These are phyloP conservation scores for Phlebiopsis flavidoalba DNA, from an alignment of 768 basidiomycete species.

Conservation along the genomic window DNA sequence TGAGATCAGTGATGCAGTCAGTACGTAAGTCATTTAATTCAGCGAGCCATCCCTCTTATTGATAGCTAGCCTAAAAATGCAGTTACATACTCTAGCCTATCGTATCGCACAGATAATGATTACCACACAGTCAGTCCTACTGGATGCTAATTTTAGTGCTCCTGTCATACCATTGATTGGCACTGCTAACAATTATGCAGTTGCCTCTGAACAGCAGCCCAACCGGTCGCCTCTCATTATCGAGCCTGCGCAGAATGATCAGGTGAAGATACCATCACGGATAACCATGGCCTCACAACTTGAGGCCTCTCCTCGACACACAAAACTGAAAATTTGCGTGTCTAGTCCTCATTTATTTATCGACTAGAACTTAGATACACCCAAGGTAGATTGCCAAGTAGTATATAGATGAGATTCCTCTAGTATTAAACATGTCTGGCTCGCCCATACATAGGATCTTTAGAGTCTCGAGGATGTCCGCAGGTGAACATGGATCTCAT, in stretches of 20 bases:
- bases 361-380: too few relatives aligned
- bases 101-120: background rate
- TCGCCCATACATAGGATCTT: too few relatives aligned
- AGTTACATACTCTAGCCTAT: background rate
- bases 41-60: background rate
- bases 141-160: background rate
- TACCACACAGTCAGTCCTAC: background rate
- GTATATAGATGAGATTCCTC: too few relatives aligned
- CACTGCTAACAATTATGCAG: background rate
- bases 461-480: too few relatives aligned
- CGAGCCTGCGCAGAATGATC: background rate
- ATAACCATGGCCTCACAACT: background rate
- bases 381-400: too few relatives aligned
- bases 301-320: too few relatives aligned
- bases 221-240: conserved; percentile 1
- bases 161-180: background rate
- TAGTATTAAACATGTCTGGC: too few relatives aligned
- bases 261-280: background rate
- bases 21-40: background rate
- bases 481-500: too few relatives aligned
- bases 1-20: background rate
- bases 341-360: too few relatives aligned
- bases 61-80: too few relatives aligned
- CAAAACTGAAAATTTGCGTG: too few relatives aligned
- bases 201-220: too few relatives aligned